Evolutionary conservation across 2,329 filamentous ascomycete genomes (phyloP), one percentile per base, ranked within the genome.

Genomic region (Byssochlamys sp.): DNA sequence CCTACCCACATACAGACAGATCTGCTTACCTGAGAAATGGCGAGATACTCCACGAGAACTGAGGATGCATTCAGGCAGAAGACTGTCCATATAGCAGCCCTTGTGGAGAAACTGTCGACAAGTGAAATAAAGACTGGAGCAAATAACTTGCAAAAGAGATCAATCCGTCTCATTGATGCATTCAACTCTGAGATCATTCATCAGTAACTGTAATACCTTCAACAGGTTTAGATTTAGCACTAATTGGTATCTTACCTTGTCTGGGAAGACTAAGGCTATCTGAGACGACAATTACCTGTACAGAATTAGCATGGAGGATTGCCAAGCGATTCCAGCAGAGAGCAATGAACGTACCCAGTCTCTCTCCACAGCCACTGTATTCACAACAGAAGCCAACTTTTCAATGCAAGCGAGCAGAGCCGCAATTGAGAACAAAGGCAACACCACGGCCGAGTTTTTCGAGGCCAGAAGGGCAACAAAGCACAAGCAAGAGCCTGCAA

Each of bases 281-380:
- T 14, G 69, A 66, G 33, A 72, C 66, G 11, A 72, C 67, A 52
- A 72, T 66, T 3, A 65, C 66, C 69, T 71, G 2, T 14, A 4
- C 5, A 39, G 9, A 25, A 52, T 59, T 51, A 61, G 52, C 9
- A 24, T n/a, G 12, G 14, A 33, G 57, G 19, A 39, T 51, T 11
- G 25, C 24, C 24, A 26, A 26, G 25, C 27, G 5, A 24, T 51
- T 14, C 12, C 12, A 14, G 10, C 25, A 28, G 9, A 3, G 10
- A 7, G 52, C 25, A 53, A 26, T 25, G 14, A 45, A 4, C 69
- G 54, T 61, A 76, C 72, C 87, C 87, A 90, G 63, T 91, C 88
- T 64, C 84, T 77, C 68, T 90, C 88, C 0, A 91, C 79, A 0
- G 87, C 77, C 0, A 90, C 81, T 0, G 82, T 77, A 66, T 90